These are phyloP conservation scores for Elymus sibiricus DNA, from an alignment of 176 grass and related monocot genomes.

Conservation along the genomic window DNA sequence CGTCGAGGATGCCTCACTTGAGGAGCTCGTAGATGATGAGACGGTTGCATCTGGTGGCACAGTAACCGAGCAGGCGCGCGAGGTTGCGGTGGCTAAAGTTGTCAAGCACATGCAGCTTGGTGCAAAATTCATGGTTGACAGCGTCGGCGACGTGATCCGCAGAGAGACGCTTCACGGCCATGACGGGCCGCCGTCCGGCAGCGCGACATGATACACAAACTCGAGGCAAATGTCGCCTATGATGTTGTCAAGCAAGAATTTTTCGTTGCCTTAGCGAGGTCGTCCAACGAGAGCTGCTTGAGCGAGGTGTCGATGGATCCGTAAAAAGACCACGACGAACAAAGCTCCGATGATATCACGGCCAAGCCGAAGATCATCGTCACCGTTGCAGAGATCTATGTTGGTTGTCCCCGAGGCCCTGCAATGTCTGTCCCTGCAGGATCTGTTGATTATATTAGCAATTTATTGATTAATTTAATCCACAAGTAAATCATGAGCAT, in stretches of 20 bases:
- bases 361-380: not conserved
- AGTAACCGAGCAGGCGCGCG: slow-evolving; percentile 60
- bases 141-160: slow-evolving; percentile 34
- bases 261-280: slow-evolving; percentile 43
- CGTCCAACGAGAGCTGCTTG: slow-evolving; percentile 45
- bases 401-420: too few species aligned
- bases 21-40: slow-evolving; percentile 83
- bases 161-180: slow-evolving; percentile 60
- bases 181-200: slow-evolving; percentile 33
- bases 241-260: slow-evolving; percentile 66
- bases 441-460: too few species aligned
- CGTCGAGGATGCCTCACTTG: slow-evolving; percentile 62
- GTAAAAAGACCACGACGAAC: slow-evolving; percentile 19
- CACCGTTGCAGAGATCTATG: too few species aligned
- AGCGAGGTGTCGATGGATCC: slow-evolving; percentile 31
- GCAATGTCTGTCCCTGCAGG: too few species aligned
- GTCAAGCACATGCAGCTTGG: slow-evolving; percentile 73
- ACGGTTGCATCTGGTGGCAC: slow-evolving; percentile 43
- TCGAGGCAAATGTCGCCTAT: slow-evolving; percentile 83
- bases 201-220: slow-evolving; percentile 75
- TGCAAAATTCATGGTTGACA: slow-evolving; percentile 63
- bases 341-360: not conserved
- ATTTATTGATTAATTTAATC: too few species aligned
- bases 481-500: too few species aligned
- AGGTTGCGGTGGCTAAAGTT: slow-evolving; percentile 63